Evolutionary conservation across 176 grass and related monocot species (phyloP), one percentile per base, ranked within the genome.

Genomic region (Cymbopogon citratus): DNA sequence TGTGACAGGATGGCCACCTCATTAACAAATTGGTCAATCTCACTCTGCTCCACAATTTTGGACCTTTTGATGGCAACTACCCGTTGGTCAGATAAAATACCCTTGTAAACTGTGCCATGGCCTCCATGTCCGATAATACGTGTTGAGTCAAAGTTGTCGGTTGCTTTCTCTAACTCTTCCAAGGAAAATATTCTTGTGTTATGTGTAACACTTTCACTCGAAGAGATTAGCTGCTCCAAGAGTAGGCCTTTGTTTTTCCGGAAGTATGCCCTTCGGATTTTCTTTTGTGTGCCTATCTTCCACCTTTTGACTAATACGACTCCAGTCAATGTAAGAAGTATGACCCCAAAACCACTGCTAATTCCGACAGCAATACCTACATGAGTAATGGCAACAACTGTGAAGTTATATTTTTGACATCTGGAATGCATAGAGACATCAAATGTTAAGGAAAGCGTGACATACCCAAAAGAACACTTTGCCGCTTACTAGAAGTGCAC

Each of bases 11-110:
- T 84, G 23, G 57, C 56, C 0, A 90, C 84, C 70, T 93, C 87
- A 7, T 92, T 92, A 8, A 92, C 88, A 61, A 92, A 92, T 45
- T 89, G 80, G 18, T 89, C 81, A 19, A 88, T 76, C 62, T 92
- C 77, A 28, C 75, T 87, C 51, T 88, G 79, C 39, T 89, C 79
- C 27, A 89, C 64, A 49, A 86, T 57, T 26, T 89, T 89, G 5
- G 90, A 85, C 61, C 69, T 92, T 61, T 92, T 92, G 26, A 89
- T 87, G 12, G 90, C 87, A 1, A 92, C 84, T 51, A 89, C 52
- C 7, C 76, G 61, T 7, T 87, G 67, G 31, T 89, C 83, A 1
- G 63, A 66, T 33, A 92, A 33, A 38, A 85, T 83, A 61, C 90
- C 82, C 52, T 82, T 91, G 62, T 87, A 91, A 48, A 91, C 86